Percentiles rank a stretch among this genome's conserved stretches.
Conservation (phyloP, 371 early-diverging fungal genomes). For the Lichtheimia ramosa region DNA sequence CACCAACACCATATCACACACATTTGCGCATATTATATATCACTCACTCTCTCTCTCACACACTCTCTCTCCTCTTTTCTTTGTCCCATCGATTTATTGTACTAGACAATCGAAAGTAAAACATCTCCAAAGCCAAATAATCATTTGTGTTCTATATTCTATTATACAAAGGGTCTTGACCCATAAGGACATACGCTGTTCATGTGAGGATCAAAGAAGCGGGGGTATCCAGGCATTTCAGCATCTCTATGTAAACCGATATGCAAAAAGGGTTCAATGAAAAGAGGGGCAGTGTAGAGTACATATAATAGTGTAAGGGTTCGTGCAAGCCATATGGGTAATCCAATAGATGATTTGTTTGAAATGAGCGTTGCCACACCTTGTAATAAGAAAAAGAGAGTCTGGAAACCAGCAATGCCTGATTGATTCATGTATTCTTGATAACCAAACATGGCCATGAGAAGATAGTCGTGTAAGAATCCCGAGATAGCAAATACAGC, state of each 20-base stretch:
- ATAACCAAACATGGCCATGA: slow-evolving; percentile 27
- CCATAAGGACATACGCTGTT: slow-evolving; percentile 29
- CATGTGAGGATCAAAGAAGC: slow-evolving; percentile 24
- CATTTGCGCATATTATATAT: neutral
- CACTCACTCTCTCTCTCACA: neutral
- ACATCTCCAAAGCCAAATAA: too few species aligned
- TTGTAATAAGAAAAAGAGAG: slow-evolving; percentile 34
- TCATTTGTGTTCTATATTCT: too few species aligned
- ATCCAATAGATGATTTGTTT: neutral
- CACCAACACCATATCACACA: neutral
- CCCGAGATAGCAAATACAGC: slow-evolving; percentile 35
- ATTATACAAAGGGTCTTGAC: neutral
- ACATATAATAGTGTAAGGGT: slow-evolving; percentile 26
- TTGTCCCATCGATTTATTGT: slow-evolving; percentile 2
- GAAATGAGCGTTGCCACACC: slow-evolving; percentile 14
- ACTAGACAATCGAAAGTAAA: neutral
- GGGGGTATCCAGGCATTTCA: slow-evolving; percentile 31
- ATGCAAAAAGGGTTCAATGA: slow-evolving; percentile 33
- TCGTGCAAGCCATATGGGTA: slow-evolving; percentile 17
- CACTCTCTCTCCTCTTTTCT: neutral
- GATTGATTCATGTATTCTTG: slow-evolving; percentile 8
- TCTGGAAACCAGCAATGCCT: slow-evolving; percentile 28
- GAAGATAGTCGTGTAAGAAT: slow-evolving; percentile 39
- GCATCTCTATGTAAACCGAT: slow-evolving; percentile 26
- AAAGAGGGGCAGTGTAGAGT: slow-evolving; percentile 29